Base-by-base conservation (phyloP, 2,329 filamentous ascomycete genomes). In the Lachnellula suecica region DNA sequence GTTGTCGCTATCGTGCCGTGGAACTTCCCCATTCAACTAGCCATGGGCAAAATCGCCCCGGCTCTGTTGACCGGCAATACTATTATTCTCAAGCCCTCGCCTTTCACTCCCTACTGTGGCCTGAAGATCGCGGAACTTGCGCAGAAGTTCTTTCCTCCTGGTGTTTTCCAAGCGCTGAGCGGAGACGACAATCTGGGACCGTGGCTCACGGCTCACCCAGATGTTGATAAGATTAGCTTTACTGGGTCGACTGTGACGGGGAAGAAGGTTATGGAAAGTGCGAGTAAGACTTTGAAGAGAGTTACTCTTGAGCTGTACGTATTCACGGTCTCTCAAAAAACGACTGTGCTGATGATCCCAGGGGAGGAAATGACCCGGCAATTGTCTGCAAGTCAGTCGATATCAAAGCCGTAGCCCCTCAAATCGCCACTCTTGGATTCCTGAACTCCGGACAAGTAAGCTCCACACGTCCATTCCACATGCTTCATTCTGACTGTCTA, bases 191-290 rank as follows among this genome's bases (percentile, higher is more conserved):
- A 75, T 11, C 68, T 82, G 9, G 79, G 80, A 15, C 76, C 77
- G 1, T 63, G 68, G 62, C 72, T 83, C 64, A 79, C 77, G 0
- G 66, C 72, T 11, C 79, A 83, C 58, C 69, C 70, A 1, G 75
- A 72, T n/a, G 75, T 82, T 59, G 72, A 74, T 51, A 81, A 82
- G 68, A 77, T 83, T 62, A 76, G 70, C 57, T 83, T 83, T 61
- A 83, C 79, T 0, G 79, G 80, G 2, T 80, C 78, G 1, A 77
- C 71, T 2, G 65, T 71, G 3, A 80, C 78, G 0, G 61, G 77
- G 61, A 73, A 74, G 57, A 70, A 68, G 34, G 72, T 80, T 41
- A 75, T 78, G 71, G 72, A 70, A 35, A 73, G 70, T 54, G 78
- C 75, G 56, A 71, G 74, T 15, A 71, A 70, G 60, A 78, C 76